Base-by-base conservation (phyloP, 2,329 filamentous ascomycete species). In the Dactylellina parvicollis region DNA sequence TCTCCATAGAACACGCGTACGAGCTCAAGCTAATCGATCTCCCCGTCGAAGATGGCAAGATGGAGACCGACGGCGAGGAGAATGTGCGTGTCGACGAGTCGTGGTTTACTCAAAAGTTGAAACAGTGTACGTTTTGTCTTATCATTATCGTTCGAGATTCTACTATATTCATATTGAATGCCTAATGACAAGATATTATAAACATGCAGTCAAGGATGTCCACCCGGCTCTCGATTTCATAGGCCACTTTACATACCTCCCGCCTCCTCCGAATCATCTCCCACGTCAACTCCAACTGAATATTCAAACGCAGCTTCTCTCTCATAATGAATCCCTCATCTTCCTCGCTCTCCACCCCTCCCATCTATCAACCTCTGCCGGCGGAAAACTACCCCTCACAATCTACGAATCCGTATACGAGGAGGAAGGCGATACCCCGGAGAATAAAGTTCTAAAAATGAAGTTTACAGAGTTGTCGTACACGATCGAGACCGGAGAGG, bases 1-100 rank as follows among this genome's bases (percentile, higher is more conserved):
- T 97, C 77, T 96, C 92, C 8, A 89, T 97, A 76, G 94, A 98
- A 80, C 90, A 96, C 83, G 92, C 92, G 2, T 98, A 96, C 79
- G 92, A 97, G 79, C 92, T 90, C 80, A 87, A 89, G 75, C 83
- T 87, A 0, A 79, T 80, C 30, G 79, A 81, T 32, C 76, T 78
- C 5, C 67, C 67, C 2, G 42, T 66, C 18, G 70, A 66, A 14
- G 70, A 74, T 44, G 61, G 70, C 46, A 62, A 62, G 77, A 80
- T 79, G 73, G 80, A 82, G 16, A 79, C 80, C 50, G 80, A 80
- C 12, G 79, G 83, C 0, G 84, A 88, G 44, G 87, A 86, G 30
- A 83, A 88, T 46, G 84, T 88, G 42, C 80, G 87, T 30, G 82
- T 96, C 7, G 86, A 93, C 76, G 81, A 85, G 60, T 82, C 82